Evolutionary conservation across 768 basidiomycete species (phyloP), one percentile per base, ranked within the genome.

Genomic region (Suillus subluteus): DNA sequence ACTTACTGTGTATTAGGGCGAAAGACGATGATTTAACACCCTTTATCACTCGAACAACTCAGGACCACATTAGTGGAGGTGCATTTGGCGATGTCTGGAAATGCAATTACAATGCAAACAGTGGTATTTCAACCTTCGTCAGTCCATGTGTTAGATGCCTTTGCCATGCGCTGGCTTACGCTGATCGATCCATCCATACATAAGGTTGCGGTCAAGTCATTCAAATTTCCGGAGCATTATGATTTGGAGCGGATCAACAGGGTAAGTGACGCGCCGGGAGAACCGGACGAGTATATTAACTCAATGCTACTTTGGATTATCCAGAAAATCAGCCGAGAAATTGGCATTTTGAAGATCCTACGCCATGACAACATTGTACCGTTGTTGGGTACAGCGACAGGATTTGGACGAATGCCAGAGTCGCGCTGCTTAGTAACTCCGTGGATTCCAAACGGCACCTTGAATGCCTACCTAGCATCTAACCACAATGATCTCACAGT

Each of bases 121-220:
- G 43, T 54, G 52, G 16, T 30, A 32, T 3, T 16, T 32, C 15
- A 32, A 16, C 52, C 6, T 16, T 7, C 26, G 50, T 52, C 26
- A 52, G 50, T 44, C 6, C 6, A 44, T 44, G 43, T 44, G 7
- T 21, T 7, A 18, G 16, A 21, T n/a, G 43, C 43, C 43, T 18
- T 44, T 44, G 43, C 18, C 16, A 43, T 43, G 41, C 43, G 43
- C 43, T 18, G 43, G n/a, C n/a, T n/a, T n/a, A n/a, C n/a, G 18
- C 4, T 18, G 16, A 41, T 41, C 16, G 44, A n/a, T 23, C 6
- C 6, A 7, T 8, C 18, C 43, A 6, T 23, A 48, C 43, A 13
- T 23, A 48, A 48, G 48, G 48, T 56, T n/a, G 55, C 55, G 55
- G 32, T 56, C 11, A 56, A 56, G 55, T 35, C 35, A 2, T 56